Conservation (phyloP, 306 rosid species). For the Pyrus communis region DNA sequence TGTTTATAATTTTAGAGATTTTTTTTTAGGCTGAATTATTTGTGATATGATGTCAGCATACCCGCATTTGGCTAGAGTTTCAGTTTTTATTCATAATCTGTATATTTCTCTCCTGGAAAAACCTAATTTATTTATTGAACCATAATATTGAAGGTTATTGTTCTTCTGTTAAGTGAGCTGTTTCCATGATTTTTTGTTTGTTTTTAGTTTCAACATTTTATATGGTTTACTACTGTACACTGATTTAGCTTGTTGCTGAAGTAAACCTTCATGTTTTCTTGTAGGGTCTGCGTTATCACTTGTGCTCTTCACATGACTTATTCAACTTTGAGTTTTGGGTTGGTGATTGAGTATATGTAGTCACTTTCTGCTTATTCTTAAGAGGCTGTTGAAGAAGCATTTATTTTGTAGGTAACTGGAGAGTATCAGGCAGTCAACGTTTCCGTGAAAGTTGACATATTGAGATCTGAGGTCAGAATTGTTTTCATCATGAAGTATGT, state of each 20-base stretch:
- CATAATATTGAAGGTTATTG: not conserved
- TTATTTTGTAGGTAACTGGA: slow-evolving; percentile 73
- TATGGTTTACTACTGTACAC: not conserved
- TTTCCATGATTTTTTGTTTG: not conserved
- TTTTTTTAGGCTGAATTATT: not conserved
- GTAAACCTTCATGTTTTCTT: slow-evolving; percentile 7
- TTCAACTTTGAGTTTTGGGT: slow-evolving; percentile 99
- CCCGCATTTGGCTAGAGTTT: not conserved
- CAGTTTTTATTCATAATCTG: not conserved
- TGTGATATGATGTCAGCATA: not conserved
- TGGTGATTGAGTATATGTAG: slow-evolving; percentile 28
- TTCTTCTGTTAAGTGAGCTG: not conserved
- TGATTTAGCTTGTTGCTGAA: slow-evolving; percentile 1
- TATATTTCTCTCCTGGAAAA: not conserved
- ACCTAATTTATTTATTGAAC: not conserved
- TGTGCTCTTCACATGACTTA: slow-evolving; percentile 83
- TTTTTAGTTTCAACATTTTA: not conserved
- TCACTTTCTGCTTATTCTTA: slow-evolving; percentile 24
- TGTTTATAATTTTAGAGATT: not conserved
- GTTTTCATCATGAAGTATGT: slow-evolving; percentile 5
- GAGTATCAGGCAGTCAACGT: slow-evolving; percentile 96
- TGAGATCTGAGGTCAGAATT: slow-evolving; percentile 59
- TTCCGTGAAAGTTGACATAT: slow-evolving; percentile 65
- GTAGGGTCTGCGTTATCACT: slow-evolving; percentile 96
- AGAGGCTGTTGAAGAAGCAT: slow-evolving; percentile 24